These are phyloP conservation scores for Clitocybe nebularis DNA, from an alignment of 1,284 basidiomycete species.

Conservation along the genomic window DNA sequence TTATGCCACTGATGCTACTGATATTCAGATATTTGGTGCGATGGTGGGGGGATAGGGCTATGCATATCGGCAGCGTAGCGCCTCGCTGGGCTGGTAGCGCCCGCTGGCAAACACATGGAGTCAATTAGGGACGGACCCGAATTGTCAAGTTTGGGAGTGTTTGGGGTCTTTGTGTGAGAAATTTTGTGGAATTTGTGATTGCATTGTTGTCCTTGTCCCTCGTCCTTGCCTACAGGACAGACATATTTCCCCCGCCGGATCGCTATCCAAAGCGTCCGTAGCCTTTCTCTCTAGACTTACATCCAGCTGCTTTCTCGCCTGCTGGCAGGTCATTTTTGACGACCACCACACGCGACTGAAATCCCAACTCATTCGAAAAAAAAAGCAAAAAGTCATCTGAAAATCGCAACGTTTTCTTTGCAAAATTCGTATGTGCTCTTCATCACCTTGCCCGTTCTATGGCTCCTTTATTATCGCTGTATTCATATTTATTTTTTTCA, in stretches of 20 bases:
- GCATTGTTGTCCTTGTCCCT: conserved; percentile 23
- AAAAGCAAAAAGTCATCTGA: conserved; percentile 35
- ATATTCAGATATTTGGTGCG: too few species aligned
- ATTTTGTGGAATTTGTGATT: conserved; percentile 17
- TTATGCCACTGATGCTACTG: too few species aligned
- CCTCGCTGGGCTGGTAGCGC: background rate
- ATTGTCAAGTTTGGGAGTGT: conserved; percentile 5
- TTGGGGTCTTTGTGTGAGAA: conserved; percentile 19
- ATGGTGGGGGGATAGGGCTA: too few species aligned
- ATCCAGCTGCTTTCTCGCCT: conserved; percentile 60
- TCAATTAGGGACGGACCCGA: conserved; percentile 1
- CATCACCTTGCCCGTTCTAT: conserved; percentile 11
- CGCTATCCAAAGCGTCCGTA: conserved; percentile 36
- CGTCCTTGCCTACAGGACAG: conserved; percentile 29
- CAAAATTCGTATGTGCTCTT: conserved; percentile 50
- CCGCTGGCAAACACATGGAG: background rate
- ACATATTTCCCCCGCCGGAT: conserved; percentile 30
- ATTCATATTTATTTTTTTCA: conserved; percentile 22
- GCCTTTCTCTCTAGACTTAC: conserved; percentile 26
- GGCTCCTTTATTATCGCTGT: conserved; percentile 8
- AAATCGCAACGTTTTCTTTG: conserved; percentile 26
- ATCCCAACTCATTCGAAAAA: conserved; percentile 26
- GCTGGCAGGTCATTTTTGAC: conserved; percentile 87
- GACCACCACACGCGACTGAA: conserved; percentile 65
- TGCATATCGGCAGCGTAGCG: too few species aligned